A percentile compares a stretch with the other conserved stretches of the same genome.
Evolutionary conservation across 225 moss, liverwort and hornwort genomes (phyloP).

Genomic region (Sphagnum contortum): DNA sequence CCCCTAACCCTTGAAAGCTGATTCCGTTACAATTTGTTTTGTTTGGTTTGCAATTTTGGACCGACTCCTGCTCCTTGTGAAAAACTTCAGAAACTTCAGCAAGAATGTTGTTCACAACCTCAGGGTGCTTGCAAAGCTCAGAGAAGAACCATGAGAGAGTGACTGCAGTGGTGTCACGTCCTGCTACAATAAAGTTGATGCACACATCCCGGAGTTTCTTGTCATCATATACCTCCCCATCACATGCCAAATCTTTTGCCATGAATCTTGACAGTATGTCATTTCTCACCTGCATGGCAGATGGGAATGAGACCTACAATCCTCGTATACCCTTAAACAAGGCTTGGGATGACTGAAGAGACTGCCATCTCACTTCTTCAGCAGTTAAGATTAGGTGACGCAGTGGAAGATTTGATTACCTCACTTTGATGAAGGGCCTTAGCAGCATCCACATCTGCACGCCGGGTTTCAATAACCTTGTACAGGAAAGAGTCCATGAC

Average conservation of each 20-base stretch:
- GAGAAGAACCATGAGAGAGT: slow-evolving; percentile 43
- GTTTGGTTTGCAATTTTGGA: background rate
- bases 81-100: slow-evolving; percentile 18
- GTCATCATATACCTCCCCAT: slow-evolving; percentile 13
- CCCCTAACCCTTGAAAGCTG: slow-evolving; percentile 1
- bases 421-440: background rate
- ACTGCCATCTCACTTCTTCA: background rate
- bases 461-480: slow-evolving; percentile 21
- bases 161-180: slow-evolving; percentile 43
- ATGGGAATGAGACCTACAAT: background rate
- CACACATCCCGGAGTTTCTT: slow-evolving; percentile 25
- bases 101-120: slow-evolving; percentile 24
- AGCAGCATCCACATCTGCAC: slow-evolving; percentile 9
- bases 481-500: slow-evolving; percentile 27
- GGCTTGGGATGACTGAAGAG: background rate
- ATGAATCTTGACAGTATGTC: slow-evolving; percentile 42
- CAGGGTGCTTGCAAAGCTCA: slow-evolving; percentile 27
- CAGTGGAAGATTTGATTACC: background rate
- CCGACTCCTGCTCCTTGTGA: slow-evolving; percentile 7
- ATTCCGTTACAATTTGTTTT: background rate
- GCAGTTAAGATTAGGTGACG: background rate
- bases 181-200: slow-evolving; percentile 46
- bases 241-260: slow-evolving; percentile 5
- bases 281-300: background rate
- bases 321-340: background rate